Percentiles rank a stretch among this genome's conserved stretches.
Conservation (phyloP, 441 rosid genomes). For the Codiaeum variegatum region DNA sequence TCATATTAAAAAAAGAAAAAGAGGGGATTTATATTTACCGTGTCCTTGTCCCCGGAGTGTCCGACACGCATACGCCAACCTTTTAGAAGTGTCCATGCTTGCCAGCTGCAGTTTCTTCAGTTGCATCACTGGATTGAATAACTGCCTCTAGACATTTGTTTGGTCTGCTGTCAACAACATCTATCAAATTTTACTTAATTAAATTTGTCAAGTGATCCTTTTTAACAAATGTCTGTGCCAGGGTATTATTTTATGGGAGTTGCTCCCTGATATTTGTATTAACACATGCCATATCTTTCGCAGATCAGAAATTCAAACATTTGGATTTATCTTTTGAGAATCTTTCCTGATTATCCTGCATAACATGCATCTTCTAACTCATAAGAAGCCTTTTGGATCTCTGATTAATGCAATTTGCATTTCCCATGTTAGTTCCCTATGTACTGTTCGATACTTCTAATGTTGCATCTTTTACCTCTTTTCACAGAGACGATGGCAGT, state of each 20-base stretch:
- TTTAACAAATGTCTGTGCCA: neutral
- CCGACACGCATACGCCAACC: too few species aligned
- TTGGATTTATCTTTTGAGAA: neutral
- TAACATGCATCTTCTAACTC: neutral
- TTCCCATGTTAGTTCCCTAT: neutral
- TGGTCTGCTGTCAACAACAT: neutral
- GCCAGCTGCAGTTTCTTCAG: neutral
- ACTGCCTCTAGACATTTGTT: neutral
- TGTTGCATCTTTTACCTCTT: constrained; percentile 12
- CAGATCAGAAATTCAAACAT: neutral
- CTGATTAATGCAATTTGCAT: neutral
- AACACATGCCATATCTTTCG: neutral
- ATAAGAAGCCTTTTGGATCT: neutral
- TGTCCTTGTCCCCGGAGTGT: too few species aligned
- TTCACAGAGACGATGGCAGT: constrained; percentile 91
- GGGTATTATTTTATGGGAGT: neutral
- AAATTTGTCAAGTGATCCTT: neutral
- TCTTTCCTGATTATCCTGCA: neutral
- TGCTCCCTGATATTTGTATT: neutral
- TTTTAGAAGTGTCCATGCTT: too few species aligned
- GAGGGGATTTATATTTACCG: too few species aligned
- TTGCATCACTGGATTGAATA: neutral
- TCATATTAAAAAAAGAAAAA: too few species aligned
- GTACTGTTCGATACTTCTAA: constrained; percentile 11
- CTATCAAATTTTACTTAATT: neutral